Percentiles rank a stretch among this genome's conserved stretches.
Evolutionary conservation across 202 grass and related monocot species (phyloP).

Genomic region (Schoenoplectus triqueter): DNA sequence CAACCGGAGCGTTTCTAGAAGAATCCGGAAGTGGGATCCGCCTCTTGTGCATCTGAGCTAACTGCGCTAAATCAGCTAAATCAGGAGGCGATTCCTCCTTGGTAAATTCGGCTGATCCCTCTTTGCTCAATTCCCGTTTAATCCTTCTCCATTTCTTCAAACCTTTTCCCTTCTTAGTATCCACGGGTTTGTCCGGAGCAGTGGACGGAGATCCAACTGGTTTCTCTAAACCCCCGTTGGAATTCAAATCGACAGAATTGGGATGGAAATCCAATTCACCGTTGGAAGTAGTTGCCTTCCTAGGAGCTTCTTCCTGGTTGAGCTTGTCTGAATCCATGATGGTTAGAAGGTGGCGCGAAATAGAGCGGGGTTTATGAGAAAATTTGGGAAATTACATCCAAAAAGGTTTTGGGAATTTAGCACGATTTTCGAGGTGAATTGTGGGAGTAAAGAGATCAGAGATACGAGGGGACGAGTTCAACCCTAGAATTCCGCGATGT

Average conservation of each 20-base stretch:
- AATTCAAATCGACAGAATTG: not conserved
- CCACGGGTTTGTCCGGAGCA: not conserved
- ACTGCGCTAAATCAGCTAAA: constrained; percentile 33
- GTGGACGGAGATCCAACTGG: constrained; percentile 23
- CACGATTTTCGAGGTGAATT: constrained; percentile 28
- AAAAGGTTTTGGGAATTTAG: not conserved
- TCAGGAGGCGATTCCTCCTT: not conserved
- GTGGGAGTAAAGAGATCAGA: constrained; percentile 30
- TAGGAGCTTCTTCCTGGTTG: too few relatives aligned
- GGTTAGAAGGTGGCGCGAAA: constrained; percentile 14
- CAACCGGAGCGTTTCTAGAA: constrained; percentile 28
- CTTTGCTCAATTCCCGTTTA: constrained; percentile 44
- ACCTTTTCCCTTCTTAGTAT: constrained; percentile 45
- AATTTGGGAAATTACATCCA: constrained; percentile 25
- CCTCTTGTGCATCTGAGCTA: constrained; percentile 58
- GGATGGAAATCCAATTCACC: not conserved
- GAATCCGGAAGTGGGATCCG: constrained; percentile 46
- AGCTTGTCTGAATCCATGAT: constrained; percentile 25
- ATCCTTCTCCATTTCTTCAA: constrained; percentile 80
- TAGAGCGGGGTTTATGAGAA: not conserved
- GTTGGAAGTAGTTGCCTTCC: constrained; percentile 18
- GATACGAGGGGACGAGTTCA: constrained; percentile 38
- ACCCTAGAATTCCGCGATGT: constrained; percentile 25
- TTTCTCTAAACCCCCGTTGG: constrained; percentile 10
- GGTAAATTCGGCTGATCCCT: constrained; percentile 16